Percentiles rank a stretch among this genome's conserved stretches.
phyloP scores from a whole-genome alignment of 257 asterid species.

The Nicotiana benthamiana region DNA sequence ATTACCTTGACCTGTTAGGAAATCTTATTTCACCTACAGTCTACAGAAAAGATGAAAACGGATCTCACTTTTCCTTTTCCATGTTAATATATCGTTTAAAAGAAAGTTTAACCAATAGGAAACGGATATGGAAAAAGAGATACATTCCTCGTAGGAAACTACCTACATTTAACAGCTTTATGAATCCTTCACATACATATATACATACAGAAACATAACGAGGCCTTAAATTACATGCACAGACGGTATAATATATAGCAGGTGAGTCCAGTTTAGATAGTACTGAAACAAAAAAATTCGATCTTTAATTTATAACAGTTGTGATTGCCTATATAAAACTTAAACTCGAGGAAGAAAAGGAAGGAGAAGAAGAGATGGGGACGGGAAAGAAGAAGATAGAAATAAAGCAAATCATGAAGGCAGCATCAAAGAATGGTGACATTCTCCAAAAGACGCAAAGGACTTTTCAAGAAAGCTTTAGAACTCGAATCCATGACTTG shows the following conservation, averaged over 20 bases:
- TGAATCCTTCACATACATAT: not conserved
- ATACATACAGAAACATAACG: no score
- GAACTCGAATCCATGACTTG: not conserved
- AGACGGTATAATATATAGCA: no score
- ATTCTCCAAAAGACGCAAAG: constrained; percentile 3
- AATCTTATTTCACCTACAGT: not conserved
- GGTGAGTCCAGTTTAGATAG: no score
- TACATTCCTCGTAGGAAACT: not conserved
- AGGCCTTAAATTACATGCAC: no score
- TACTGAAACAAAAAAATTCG: no score
- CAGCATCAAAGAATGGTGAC: constrained; percentile 7
- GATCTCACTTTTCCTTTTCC: not conserved
- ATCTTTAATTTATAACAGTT: no score
- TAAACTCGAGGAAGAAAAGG: no score
- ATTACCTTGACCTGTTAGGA: not conserved
- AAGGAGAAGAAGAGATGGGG: not conserved
- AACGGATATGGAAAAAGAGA: not conserved
- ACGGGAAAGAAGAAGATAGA: constrained; percentile 11
- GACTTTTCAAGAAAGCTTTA: constrained; percentile 1
- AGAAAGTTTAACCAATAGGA: not conserved
- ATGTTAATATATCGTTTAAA: not conserved
- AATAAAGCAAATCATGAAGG: constrained; percentile 1
- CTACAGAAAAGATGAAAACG: not conserved
- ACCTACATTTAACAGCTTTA: not conserved
- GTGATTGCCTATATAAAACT: no score